phyloP scores from a whole-genome alignment of 768 basidiomycete species.

The Collybiopsis luxurians region DNA sequence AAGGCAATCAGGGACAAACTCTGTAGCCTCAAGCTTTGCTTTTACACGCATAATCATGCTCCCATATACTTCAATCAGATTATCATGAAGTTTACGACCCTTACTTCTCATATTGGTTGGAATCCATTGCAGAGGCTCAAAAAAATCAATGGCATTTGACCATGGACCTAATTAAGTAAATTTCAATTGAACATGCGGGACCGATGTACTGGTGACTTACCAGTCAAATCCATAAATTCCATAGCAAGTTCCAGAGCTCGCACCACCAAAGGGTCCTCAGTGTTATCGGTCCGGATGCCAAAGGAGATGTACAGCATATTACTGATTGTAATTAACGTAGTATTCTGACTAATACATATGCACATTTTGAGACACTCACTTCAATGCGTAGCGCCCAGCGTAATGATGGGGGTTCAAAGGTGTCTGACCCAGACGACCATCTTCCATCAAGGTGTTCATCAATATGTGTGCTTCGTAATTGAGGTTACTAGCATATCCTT shows the following conservation, averaged over 20 bases:
- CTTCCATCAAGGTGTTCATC: slow-evolving; percentile 14
- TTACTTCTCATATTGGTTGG: slow-evolving; percentile 36
- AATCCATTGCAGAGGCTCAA: slow-evolving; percentile 37
- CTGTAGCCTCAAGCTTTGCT: slow-evolving; percentile 30
- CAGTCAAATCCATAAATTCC: slow-evolving; percentile 23
- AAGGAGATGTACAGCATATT: slow-evolving; percentile 24
- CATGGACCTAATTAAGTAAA: slow-evolving; percentile 32
- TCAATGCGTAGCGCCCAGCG: slow-evolving; percentile 17
- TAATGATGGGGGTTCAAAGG: slow-evolving; percentile 19
- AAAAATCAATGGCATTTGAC: slow-evolving; percentile 44
- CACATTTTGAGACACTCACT: slow-evolving; percentile 19
- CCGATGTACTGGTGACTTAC: slow-evolving; percentile 31
- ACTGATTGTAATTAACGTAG: slow-evolving; percentile 9
- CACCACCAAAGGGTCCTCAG: slow-evolving; percentile 18
- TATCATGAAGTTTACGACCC: slow-evolving; percentile 35
- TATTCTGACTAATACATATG: background rate
- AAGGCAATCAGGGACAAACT: slow-evolving; percentile 39
- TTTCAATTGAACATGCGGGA: background rate
- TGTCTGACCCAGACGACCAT: slow-evolving; percentile 9
- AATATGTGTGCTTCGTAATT: slow-evolving; percentile 17
- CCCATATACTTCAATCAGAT: slow-evolving; percentile 35
- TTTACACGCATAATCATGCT: slow-evolving; percentile 36
- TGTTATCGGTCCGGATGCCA: slow-evolving; percentile 16
- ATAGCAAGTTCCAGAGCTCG: slow-evolving; percentile 15
- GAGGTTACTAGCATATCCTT: slow-evolving; percentile 12